Base-by-base conservation (phyloP, 208 protist species). In the Porcisia hertigi region DNA sequence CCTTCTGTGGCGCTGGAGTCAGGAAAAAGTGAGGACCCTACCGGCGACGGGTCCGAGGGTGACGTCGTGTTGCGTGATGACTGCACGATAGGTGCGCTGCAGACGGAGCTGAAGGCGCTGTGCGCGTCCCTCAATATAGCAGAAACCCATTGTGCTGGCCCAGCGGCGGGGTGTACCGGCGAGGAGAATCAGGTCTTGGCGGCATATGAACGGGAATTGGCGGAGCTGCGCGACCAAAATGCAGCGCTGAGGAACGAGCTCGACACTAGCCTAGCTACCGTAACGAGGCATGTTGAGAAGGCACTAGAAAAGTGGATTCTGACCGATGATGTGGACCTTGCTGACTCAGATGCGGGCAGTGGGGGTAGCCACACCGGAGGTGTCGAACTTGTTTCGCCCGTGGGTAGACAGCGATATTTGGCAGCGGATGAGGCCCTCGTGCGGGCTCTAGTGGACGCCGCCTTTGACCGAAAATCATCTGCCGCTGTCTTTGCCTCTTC, bases 81-180 rank as follows among this genome's bases (percentile, higher is more conserved):
- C 30, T 43, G 25, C 71, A 57, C 43, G 3, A 75, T 70, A n/a
- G 39, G n/a, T 3, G 39, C 60, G 12, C 52, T 76, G 39, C 70
- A 77, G 39, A 45, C n/a, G 11, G 80, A 84, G 49, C 69, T 84
- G 23, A 80, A 52, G 57, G 75, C 41, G 12, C 52, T 73, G 6
- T 73, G 45, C 57, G 67, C 62, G 18, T 49, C 57, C 18, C 52
- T 74, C 20, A 49, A 72, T 8, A 20, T 11, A 49, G 52, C 53
- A 60, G 30, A 55, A 60, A 76, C 43, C 11, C 7, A 36, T 34
- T 47, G n/a, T 73, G n/a, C 9, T 20, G 16, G 12, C 41, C 5
- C 72, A 77, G n/a, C 59, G 41, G 59, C 34, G 25, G 59, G 41
- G 59, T 64, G 30, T 43, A 12, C 60, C 8, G 71, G 59, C 11